Base-by-base conservation (phyloP, 1,284 basidiomycete species). In the Puccinia polysora region DNA sequence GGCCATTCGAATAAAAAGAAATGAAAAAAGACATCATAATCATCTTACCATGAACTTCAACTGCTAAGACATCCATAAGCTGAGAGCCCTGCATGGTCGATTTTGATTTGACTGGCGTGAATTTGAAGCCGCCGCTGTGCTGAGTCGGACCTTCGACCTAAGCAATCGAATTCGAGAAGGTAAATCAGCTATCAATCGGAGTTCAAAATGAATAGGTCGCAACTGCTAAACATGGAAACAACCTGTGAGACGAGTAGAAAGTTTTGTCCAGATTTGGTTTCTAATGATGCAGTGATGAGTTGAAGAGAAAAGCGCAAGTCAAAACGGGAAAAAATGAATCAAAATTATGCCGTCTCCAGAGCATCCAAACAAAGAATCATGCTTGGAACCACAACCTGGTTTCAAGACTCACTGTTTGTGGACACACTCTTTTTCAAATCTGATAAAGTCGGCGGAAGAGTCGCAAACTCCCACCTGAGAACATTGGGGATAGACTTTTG, bases 1-100 rank as follows among this genome's bases (percentile, higher is more conserved):
- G 32, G n/a, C 4, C 38, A 45, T 14, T 53, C 4, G n/a, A n/a
- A n/a, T n/a, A n/a, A n/a, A n/a, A n/a, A 34, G 0, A 15, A 2
- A 40, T 30, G 2, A 4, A 28, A 30, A 63, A 34, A 30, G 3
- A 32, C 7, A 28, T 20, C 38, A 52, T 14, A 75, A 45, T 10
- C 7, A 8, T 53, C 84, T 75, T 73, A 89, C 91, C 89, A 78
- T 93, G 90, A 0, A 93, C 81, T 79, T 97, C 95, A 56, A 97
- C 78, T 2, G 88, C 86, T 53, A 97, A 80, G 8, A 90, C 82
- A 0, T 88, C 86, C 88, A 97, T 91, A 77, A 85, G 84, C 75
- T 89, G 87, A 72, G 84, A 85, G 78, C 86, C 87, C 30, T 89
- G 85, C 43, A 81, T 80, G 4, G 81, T 78, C 2, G 43, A n/a